These are phyloP conservation scores for Nidularia pulvinata DNA, from an alignment of 768 basidiomycete species.

Conservation along the genomic window DNA sequence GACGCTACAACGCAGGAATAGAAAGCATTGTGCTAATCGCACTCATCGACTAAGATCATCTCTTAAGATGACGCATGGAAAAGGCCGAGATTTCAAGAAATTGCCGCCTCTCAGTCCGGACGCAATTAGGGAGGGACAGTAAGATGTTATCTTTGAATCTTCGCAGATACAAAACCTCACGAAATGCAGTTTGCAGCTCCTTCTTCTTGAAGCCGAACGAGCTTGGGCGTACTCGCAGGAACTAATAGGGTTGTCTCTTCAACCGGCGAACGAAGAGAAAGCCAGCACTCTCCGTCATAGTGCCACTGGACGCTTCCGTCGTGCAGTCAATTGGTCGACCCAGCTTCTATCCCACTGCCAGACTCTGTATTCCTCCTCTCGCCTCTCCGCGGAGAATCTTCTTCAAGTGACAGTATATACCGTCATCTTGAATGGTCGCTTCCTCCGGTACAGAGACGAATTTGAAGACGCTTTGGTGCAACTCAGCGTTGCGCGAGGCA, in stretches of 20 bases:
- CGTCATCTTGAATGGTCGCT: slow-evolving; percentile 80
- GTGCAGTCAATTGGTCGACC: slow-evolving; percentile 77
- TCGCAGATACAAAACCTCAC: slow-evolving; percentile 1
- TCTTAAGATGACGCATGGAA: slow-evolving; percentile 86
- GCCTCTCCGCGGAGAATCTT: slow-evolving; percentile 56
- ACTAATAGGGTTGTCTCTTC: slow-evolving; percentile 50
- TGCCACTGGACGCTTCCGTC: slow-evolving; percentile 79
- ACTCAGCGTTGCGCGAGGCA: slow-evolving; percentile 72
- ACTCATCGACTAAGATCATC: slow-evolving; percentile 86
- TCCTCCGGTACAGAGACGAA: slow-evolving; percentile 74
- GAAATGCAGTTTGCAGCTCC: slow-evolving; percentile 65
- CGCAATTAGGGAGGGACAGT: slow-evolving; percentile 87
- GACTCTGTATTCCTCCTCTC: slow-evolving; percentile 49
- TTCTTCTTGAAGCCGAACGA: slow-evolving; percentile 90
- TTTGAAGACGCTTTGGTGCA: slow-evolving; percentile 77
- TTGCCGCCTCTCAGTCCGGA: slow-evolving; percentile 65
- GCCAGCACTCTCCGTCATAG: slow-evolving; percentile 65
- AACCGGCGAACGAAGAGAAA: slow-evolving; percentile 47
- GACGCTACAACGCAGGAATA: slow-evolving; percentile 20
- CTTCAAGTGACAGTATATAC: slow-evolving; percentile 79
- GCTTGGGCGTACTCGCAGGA: slow-evolving; percentile 92
- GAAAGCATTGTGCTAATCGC: slow-evolving; percentile 91
- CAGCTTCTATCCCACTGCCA: slow-evolving; percentile 77
- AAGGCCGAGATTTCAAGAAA: slow-evolving; percentile 90
- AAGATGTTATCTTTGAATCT: slow-evolving; percentile 22